Evolutionary conservation across 1,284 basidiomycete species (phyloP).

Genomic region (Heterobasidion annosum): DNA sequence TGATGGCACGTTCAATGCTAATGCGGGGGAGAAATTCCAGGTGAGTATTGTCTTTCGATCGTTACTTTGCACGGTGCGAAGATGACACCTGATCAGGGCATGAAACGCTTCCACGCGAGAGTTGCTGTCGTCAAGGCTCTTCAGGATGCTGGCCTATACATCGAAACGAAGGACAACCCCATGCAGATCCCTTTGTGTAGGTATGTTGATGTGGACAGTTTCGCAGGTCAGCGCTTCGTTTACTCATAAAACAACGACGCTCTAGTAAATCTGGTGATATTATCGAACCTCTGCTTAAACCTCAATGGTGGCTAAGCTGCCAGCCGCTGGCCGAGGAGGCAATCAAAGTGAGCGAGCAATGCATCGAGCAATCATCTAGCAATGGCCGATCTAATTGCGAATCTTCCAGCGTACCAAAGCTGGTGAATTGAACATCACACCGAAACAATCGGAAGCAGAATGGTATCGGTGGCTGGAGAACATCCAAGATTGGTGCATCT

Average conservation of each 20-base stretch:
- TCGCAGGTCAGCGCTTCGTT: background rate
- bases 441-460: slow-evolving; percentile 84
- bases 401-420: slow-evolving; percentile 65
- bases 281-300: slow-evolving; percentile 94
- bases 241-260: background rate
- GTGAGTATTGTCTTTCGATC: slow-evolving; percentile 20
- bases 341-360: slow-evolving; percentile 48
- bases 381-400: background rate
- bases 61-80: background rate
- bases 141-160: slow-evolving; percentile 80
- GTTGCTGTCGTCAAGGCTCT: slow-evolving; percentile 80
- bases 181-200: slow-evolving; percentile 93
- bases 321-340: slow-evolving; percentile 88
- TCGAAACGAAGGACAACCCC: slow-evolving; percentile 92
- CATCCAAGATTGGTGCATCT: slow-evolving; percentile 99
- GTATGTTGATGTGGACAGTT: slow-evolving; percentile 23
- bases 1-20: slow-evolving; percentile 92
- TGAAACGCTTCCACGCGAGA: slow-evolving; percentile 95
- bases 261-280: slow-evolving; percentile 88
- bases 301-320: slow-evolving; percentile 99
- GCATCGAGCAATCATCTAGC: too few species aligned
- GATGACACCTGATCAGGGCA: slow-evolving; percentile 40
- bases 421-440: slow-evolving; percentile 80
- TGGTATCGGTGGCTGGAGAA: slow-evolving; percentile 97
- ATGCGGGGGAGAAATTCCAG: slow-evolving; percentile 77